Base-by-base conservation (phyloP, 257 asterid species). In the Solanum corneliomulleri region DNA sequence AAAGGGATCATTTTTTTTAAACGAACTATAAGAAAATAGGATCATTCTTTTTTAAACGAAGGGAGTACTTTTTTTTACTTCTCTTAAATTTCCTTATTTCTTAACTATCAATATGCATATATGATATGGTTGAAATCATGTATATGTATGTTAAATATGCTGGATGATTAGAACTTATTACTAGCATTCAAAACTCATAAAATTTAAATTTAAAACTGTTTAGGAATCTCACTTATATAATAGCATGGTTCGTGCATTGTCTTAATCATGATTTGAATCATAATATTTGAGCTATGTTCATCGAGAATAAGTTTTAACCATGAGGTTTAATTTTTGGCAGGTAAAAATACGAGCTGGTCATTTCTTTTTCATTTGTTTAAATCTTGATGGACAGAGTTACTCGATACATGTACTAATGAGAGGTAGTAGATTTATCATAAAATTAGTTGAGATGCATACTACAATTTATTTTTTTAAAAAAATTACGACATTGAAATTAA, bases 401-500 rank as follows among this genome's bases (percentile, higher is more conserved):
- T 56, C 0, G 64, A 52, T 52, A 52, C 62, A 52, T 52, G 62
- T 52, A 52, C 1, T 68, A 3, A 5, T 15, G 23, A 69, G 2
- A 27, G 41, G 0, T 68, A 14, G 39, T 2, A 52, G 0, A 10
- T 69, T 29, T 8, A 7, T 69, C 12, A 16, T 29, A 7, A 68
- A 27, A 69, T 69, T 29, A 69, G 0, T 29, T 1, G 4, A 69
- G 0, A 68, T 69, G 5, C 9, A 69, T 12, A 13, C 12, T 0
- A 29, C 11, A 2, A 0, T 25, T 52, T 52, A 1, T 27, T 1
- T 68, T 27, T 68, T 27, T 6, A 0, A 27, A 66, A 2, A 29
- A 3, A 31, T 3, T 29, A 7, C 2, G 13, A 33, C 0, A 18
- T 33, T 9, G 0, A 71, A 33, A 35, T 33, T 4, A 9, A 71